phyloP scores from a whole-genome alignment of 1,284 basidiomycete species.

The Prillingera fragicola region DNA sequence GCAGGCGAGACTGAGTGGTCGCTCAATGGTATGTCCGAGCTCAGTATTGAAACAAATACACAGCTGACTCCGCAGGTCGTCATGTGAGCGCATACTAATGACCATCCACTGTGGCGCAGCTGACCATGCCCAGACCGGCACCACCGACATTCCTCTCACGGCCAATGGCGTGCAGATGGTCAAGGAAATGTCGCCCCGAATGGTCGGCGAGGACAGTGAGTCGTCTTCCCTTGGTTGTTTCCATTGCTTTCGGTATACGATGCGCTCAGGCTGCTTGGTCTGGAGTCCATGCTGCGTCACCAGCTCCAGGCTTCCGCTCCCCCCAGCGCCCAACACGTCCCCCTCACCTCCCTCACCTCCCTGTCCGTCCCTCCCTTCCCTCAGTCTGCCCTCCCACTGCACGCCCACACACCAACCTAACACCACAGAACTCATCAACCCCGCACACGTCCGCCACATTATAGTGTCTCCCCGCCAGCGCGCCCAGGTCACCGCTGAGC shows the following conservation, averaged over 20 bases:
- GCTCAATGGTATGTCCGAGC: constrained; percentile 57
- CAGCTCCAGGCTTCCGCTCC: background rate
- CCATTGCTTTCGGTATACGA: constrained; percentile 9
- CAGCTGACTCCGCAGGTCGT: constrained; percentile 50
- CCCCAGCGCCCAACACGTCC: background rate
- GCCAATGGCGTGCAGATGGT: constrained; percentile 71
- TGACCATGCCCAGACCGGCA: constrained; percentile 62
- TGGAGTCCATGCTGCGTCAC: background rate
- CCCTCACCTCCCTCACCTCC: background rate
- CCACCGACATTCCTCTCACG: constrained; percentile 80
- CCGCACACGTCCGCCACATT: constrained; percentile 67
- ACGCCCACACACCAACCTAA: background rate
- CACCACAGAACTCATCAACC: constrained; percentile 66
- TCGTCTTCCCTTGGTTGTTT: constrained; percentile 19
- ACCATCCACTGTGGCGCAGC: background rate
- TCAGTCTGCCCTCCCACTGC: too few relatives aligned
- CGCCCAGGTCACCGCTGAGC: constrained; percentile 76
- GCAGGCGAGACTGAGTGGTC: constrained; percentile 91
- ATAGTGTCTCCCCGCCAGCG: constrained; percentile 77
- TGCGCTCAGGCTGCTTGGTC: background rate
- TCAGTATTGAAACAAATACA: background rate
- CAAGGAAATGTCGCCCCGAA: constrained; percentile 56
- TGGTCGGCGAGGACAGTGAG: constrained; percentile 66
- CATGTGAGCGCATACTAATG: constrained; percentile 56
- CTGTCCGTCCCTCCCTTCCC: background rate